Evolutionary conservation across 2,329 filamentous ascomycete genomes (phyloP), one percentile per base, ranked within the genome.

Genomic region (Pseudogymnoascus sp.): DNA sequence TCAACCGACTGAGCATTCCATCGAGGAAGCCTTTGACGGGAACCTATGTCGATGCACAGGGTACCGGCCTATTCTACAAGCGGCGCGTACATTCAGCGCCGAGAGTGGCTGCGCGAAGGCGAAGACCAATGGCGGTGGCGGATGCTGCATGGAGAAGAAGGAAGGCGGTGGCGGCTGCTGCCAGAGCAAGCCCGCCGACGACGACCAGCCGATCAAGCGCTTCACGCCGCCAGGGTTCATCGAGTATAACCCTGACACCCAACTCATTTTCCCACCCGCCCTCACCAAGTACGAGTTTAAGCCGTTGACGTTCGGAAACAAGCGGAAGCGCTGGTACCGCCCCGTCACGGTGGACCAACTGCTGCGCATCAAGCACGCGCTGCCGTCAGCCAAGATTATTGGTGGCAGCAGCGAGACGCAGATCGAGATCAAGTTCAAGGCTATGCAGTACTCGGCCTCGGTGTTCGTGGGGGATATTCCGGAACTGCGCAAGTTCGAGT

Each of bases 371-470:
- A 98, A 98, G 79, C 87, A 82, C 70, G 86, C 84, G 0, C 88
- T 91, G 68, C 93, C 93, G 0, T 86, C 88, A 26, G 91, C 93
- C 4, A 99, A 98, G 76, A 86, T 99, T 65, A 96, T 99, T 65
- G 93, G 92, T 60, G 95, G 95, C 65, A 96, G 92, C 73, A 96
- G 93, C 2, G 95, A 99, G 75, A 98, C 93, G 0, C 95, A 98
- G 76, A 98, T 99, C 65, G 95, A 99, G 77, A 90, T 96, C 78
- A 97, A 96, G 76, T 98, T 99, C 83, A 98, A 98, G 78, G 91
- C 89, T 0, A 85, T 96, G 80, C 84, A 92, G 70, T 98, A 98
- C 73, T 88, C 89, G 3, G 86, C 90, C 1, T 97, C 93, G 0
- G 90, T 99, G 0, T 98, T 89, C 68, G 90, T 98, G 8, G 93